Evolutionary conservation across 2,329 filamentous ascomycete species (phyloP), one percentile per base, ranked within the genome.

Genomic region (Trichophyton verrucosum): DNA sequence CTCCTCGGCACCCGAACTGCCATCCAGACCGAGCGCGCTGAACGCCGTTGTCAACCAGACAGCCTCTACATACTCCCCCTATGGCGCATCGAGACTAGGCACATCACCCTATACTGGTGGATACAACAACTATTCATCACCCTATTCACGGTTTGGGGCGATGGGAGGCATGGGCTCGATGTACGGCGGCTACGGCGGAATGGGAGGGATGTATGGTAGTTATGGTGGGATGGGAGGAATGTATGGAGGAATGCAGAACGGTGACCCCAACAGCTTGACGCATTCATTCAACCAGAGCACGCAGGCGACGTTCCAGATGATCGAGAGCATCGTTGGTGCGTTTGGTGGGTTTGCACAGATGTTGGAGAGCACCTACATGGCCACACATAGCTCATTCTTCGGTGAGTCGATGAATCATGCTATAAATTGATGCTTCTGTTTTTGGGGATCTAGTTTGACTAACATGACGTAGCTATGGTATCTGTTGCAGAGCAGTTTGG

Each of bases 301-400:
- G 0, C 89, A 94, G 68, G 89, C 92, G 9, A 99, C 94, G 0
- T 99, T 99, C 71, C 94, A 97, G 79, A 90, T 99, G 81, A 90
- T 99, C 58, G 94, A 99, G 77, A 94, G 91, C 67, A 88, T 99
- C 61, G 94, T 99, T 13, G 89, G 90, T 24, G 91, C 94, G 1
- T 99, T 99, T 78, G 91, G 91, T 20, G 94, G 95, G 0, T 97
- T 99, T 72, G 90, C 95, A 11, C 94, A 99, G 78, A 99, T 99
- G 94, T 81, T 99, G 30, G 94, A 99, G 77, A 97, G 94, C 78
- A 97, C 94, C 9, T 99, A 96, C 70, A 99, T 99, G 95, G 94
- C 95, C 33, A 99, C 94, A 0, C 94, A 99, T 75, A 96, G 91
- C 4, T 96, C 90, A 60, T 99, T 99, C 75, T 99, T 97, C 70